These are phyloP conservation scores for Pestalotiopsis sp. DNA, from an alignment of 2,329 filamentous ascomycete species.

Conservation along the genomic window DNA sequence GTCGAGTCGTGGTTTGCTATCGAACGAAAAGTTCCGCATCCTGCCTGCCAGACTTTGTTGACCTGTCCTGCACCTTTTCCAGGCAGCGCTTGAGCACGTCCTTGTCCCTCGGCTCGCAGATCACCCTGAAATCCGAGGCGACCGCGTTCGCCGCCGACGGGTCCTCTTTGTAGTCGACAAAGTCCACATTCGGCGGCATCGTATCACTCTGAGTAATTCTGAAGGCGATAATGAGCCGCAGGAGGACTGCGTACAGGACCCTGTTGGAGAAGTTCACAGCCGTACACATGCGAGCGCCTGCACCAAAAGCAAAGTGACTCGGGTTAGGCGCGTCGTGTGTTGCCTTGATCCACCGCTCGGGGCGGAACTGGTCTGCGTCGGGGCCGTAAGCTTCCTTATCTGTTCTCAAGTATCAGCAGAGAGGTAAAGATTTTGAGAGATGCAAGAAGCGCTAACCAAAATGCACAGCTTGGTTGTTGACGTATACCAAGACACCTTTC, in stretches of 20 bases:
- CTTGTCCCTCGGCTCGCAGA: background rate
- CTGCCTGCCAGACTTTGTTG: background rate
- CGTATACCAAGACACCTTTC: background rate
- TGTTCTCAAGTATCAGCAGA: too few species aligned
- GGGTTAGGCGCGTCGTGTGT: background rate
- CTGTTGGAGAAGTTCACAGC: conserved; percentile 20
- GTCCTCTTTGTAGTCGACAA: conserved; percentile 18
- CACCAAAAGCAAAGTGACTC: conserved; percentile 7
- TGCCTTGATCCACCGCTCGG: conserved; percentile 15
- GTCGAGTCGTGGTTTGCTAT: background rate
- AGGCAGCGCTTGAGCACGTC: background rate
- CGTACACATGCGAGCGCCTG: conserved; percentile 4
- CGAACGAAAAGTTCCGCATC: background rate
- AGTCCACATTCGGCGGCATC: conserved; percentile 15
- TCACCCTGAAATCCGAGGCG: background rate
- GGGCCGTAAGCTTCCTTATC: background rate
- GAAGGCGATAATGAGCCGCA: conserved; percentile 20
- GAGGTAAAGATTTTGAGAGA: background rate
- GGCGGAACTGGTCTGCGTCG: conserved; percentile 11
- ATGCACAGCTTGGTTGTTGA: background rate
- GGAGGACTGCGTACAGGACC: conserved; percentile 22
- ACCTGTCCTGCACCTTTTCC: background rate
- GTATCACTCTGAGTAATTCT: conserved; percentile 14
- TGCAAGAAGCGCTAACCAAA: background rate
- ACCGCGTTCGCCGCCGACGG: conserved; percentile 8